Base-by-base conservation (phyloP, 2,329 filamentous ascomycete genomes). In the Diaporthe caulivora region DNA sequence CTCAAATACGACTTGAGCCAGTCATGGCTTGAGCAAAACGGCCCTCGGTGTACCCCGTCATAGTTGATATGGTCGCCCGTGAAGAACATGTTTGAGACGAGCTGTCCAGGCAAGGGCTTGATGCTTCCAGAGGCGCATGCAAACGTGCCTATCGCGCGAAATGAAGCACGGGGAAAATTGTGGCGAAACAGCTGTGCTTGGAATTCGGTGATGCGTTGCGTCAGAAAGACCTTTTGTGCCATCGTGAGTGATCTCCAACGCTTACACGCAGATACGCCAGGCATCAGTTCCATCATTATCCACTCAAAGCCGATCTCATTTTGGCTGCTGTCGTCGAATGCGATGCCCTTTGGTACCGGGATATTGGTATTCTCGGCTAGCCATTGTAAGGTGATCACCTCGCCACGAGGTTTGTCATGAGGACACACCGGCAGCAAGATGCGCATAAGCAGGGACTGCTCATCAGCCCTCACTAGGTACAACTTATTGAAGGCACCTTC, bases 81-180 rank as follows among this genome's bases (percentile, higher is more conserved):
- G 53, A 55, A 55, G 53, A 55, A 55, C 53, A 34, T 55, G 17
- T 34, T 29, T 34, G 53, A 55, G 53, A 55, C 29, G 29, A 55
- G 53, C 29, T 31, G 53, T 21, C 53, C 53, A 34, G 53, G 53
- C 8, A 11, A 17, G 7, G 53, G 17, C 0, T 31, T 10, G 1
- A 11, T 18, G 6, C 7, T 2, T 8, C 4, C 53, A n/a, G 29
- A 11, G 29, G 17, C 26, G 53, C 29, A 34, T 21, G 11, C 53
- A 34, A 55, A 26, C 8, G 53, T 55, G 29, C 53, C 53, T 55
- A 55, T 55, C 17, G 26, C 53, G 29, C 53, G 53, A 5, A 55
- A 55, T 11, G 53, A 55, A 31, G 26, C 53, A 8, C 17, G 3
- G 15, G 53, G 53, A n/a, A 55, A 55, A 8, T 55, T 55, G 29